phyloP scores from a whole-genome alignment of 2,329 filamentous ascomycete species.

The Curvularia spicifera region DNA sequence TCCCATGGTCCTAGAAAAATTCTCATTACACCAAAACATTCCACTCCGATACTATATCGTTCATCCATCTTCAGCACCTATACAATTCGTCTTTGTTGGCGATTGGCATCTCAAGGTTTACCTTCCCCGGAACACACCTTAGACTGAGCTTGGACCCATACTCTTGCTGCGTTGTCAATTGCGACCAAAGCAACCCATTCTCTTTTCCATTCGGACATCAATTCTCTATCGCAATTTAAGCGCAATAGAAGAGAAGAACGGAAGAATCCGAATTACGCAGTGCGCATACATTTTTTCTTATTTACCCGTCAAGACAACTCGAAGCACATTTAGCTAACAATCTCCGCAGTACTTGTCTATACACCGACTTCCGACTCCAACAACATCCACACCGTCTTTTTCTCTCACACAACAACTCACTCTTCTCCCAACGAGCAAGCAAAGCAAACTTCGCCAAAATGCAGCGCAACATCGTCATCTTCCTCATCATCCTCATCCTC shows the following conservation, averaged over 20 bases:
- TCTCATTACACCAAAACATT: background rate
- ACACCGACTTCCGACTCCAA: background rate
- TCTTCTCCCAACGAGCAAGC: slow-evolving; percentile 1
- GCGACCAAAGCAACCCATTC: background rate
- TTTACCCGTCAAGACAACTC: background rate
- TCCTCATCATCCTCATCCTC: slow-evolving; percentile 60
- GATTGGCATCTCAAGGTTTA: background rate
- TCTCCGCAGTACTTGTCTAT: background rate
- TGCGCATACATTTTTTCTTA: slow-evolving; percentile 4
- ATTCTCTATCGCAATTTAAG: background rate
- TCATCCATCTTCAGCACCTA: background rate
- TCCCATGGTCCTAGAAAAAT: slow-evolving; percentile 6
- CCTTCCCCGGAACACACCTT: background rate
- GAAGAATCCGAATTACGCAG: background rate
- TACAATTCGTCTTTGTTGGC: background rate
- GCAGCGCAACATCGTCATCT: slow-evolving; percentile 61
- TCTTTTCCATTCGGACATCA: background rate
- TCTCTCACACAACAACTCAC: background rate
- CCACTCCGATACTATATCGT: background rate
- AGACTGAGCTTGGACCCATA: background rate
- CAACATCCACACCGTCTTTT: slow-evolving; percentile 1
- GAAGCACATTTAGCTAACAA: background rate
- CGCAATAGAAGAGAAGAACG: background rate
- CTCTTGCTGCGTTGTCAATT: background rate
- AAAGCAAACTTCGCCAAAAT: slow-evolving; percentile 41